Conservation (phyloP, 371 early-diverging fungal genomes). For the Apophysomyces variabilis region DNA sequence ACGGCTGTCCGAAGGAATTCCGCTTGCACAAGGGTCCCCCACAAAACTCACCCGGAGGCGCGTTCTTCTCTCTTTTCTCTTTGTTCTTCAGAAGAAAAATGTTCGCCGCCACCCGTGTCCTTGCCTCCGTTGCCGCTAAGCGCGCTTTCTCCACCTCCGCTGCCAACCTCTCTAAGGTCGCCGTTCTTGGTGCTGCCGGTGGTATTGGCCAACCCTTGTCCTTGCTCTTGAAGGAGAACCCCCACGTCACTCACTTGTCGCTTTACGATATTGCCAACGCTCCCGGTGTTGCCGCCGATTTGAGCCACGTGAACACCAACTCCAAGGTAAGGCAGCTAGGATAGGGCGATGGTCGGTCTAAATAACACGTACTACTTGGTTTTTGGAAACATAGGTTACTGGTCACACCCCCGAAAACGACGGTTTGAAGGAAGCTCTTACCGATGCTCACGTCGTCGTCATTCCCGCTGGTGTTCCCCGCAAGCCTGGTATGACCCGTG, state of each 20-base stretch:
- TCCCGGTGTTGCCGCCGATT: slow-evolving; percentile 97
- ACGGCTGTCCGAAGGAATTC: too few relatives aligned
- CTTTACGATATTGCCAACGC: slow-evolving; percentile 97
- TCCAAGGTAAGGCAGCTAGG: slow-evolving; percentile 61
- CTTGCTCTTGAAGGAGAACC: slow-evolving; percentile 83
- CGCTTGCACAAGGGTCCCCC: too few relatives aligned
- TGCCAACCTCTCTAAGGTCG: slow-evolving; percentile 74
- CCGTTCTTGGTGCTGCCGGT: slow-evolving; percentile 91
- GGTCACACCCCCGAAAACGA: slow-evolving; percentile 89
- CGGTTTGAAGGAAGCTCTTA: slow-evolving; percentile 85
- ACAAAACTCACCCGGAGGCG: too few relatives aligned
- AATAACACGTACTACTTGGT: slow-evolving; percentile 4
- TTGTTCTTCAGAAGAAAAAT: slow-evolving; percentile 32
- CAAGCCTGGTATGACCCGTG: slow-evolving; percentile 99
- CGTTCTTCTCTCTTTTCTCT: slow-evolving; percentile 18
- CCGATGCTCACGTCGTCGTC: slow-evolving; percentile 90
- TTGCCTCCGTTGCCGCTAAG: slow-evolving; percentile 60
- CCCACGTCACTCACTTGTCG: slow-evolving; percentile 83
- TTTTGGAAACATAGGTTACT: slow-evolving; percentile 58
- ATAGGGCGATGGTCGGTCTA: slow-evolving; percentile 1
- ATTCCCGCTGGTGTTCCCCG: slow-evolving; percentile 99
- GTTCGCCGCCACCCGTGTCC: slow-evolving; percentile 56
- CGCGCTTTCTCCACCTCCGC: slow-evolving; percentile 69
- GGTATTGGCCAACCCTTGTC: slow-evolving; percentile 94
- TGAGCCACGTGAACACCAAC: slow-evolving; percentile 95